phyloP scores from a whole-genome alignment of 2,329 filamentous ascomycete species.

The Verticillium dahliae region DNA sequence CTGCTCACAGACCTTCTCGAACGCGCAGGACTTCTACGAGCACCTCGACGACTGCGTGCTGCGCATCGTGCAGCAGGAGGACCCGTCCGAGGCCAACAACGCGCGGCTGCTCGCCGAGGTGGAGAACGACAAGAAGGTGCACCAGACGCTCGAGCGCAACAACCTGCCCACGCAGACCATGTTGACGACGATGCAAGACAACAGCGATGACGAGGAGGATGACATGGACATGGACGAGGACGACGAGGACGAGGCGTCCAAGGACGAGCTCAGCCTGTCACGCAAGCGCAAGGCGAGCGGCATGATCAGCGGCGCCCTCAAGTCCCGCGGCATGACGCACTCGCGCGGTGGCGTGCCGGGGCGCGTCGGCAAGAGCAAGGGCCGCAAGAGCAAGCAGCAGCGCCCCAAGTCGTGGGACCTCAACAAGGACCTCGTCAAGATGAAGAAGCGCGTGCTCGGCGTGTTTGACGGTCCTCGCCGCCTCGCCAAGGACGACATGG shows the following conservation, averaged over 20 bases:
- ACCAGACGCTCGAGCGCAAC: slow-evolving; percentile 59
- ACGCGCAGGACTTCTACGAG: slow-evolving; percentile 97
- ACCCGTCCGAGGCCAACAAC: slow-evolving; percentile 63
- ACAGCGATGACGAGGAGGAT: slow-evolving; percentile 48
- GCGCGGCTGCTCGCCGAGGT: slow-evolving; percentile 60
- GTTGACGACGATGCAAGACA: slow-evolving; percentile 21
- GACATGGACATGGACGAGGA: slow-evolving; percentile 49
- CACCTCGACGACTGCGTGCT: slow-evolving; percentile 77
- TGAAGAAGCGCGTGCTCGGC: slow-evolving; percentile 94
- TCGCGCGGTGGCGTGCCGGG: slow-evolving; percentile 66
- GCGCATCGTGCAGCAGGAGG: slow-evolving; percentile 65
- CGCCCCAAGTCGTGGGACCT: slow-evolving; percentile 95
- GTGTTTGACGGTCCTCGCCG: slow-evolving; percentile 85
- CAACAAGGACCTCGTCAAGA: slow-evolving; percentile 87
- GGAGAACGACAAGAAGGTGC: slow-evolving; percentile 56
- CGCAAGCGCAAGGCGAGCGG: slow-evolving; percentile 45
- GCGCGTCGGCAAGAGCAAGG: slow-evolving; percentile 47
- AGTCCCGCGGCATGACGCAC: slow-evolving; percentile 69
- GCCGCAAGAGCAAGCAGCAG: slow-evolving; percentile 86
- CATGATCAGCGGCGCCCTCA: slow-evolving; percentile 46
- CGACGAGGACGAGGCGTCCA: slow-evolving; percentile 40
- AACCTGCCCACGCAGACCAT: slow-evolving; percentile 43
- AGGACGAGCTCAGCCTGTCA: slow-evolving; percentile 37
- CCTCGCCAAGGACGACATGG: slow-evolving; percentile 97
- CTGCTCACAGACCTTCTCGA: slow-evolving; percentile 83